Conservation (phyloP, 108 stramenopile species). For the Nitzschia putrida region DNA sequence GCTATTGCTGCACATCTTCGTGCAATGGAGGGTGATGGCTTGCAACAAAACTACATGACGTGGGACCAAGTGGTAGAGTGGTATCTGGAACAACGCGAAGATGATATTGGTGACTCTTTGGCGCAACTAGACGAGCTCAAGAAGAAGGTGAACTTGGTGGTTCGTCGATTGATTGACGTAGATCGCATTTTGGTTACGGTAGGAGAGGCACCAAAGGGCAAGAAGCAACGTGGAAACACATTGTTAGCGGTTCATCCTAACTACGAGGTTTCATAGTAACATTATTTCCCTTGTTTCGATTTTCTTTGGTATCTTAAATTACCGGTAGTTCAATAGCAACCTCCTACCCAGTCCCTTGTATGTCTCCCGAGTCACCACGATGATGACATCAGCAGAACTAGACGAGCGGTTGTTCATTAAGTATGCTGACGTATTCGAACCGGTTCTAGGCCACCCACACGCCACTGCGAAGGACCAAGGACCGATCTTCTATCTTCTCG, state of each 20-base stretch:
- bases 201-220: slow-evolving; percentile 56
- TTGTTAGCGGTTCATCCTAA: slow-evolving; percentile 85
- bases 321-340: too few relatives aligned
- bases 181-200: slow-evolving; percentile 79
- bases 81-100: slow-evolving; percentile 84
- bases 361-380: too few relatives aligned
- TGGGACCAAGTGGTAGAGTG: slow-evolving; percentile 87
- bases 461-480: too few relatives aligned
- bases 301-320: too few relatives aligned
- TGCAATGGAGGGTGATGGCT: slow-evolving; percentile 71
- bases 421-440: too few relatives aligned
- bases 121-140: slow-evolving; percentile 77
- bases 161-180: slow-evolving; percentile 75
- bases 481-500: too few relatives aligned
- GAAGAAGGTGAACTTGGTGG: slow-evolving; percentile 85
- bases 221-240: slow-evolving; percentile 61
- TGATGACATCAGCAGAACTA: too few relatives aligned
- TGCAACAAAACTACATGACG: slow-evolving; percentile 50
- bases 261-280: slow-evolving; percentile 49
- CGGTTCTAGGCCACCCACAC: too few relatives aligned
- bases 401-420: too few relatives aligned
- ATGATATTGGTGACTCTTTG: slow-evolving; percentile 79
- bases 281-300: not conserved
- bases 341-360: too few relatives aligned
- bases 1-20: slow-evolving; percentile 89